Conservation (phyloP, 371 early-diverging fungal species). For the Dinochytrium kinnereticum region DNA sequence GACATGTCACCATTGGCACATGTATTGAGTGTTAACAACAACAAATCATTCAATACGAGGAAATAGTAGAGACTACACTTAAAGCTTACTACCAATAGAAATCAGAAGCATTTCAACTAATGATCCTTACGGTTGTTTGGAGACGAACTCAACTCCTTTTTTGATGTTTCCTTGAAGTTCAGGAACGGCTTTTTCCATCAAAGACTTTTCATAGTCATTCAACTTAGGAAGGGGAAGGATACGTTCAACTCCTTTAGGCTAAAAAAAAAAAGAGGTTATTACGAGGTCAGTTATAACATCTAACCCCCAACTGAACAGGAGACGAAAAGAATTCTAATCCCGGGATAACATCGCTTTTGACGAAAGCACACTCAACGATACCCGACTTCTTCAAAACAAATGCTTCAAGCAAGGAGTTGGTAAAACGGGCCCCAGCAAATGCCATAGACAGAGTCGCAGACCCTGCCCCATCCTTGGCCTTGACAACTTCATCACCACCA, state of each 20-base stretch:
- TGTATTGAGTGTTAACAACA: not conserved
- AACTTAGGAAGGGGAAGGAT: slow-evolving; percentile 87
- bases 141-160: slow-evolving; percentile 59
- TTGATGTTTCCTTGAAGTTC: slow-evolving; percentile 94
- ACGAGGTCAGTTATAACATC: slow-evolving; percentile 22
- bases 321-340: slow-evolving; percentile 95
- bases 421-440: slow-evolving; percentile 95
- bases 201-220: slow-evolving; percentile 88
- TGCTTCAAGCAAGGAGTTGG: slow-evolving; percentile 90
- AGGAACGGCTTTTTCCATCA: slow-evolving; percentile 82
- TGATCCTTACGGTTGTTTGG: slow-evolving; percentile 23
- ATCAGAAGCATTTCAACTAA: not conserved
- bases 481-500: slow-evolving; percentile 99
- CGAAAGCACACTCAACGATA: slow-evolving; percentile 92
- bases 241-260: slow-evolving; percentile 88
- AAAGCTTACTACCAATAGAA: not conserved
- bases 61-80: not conserved
- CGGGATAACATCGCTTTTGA: slow-evolving; percentile 79
- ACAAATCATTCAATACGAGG: not conserved
- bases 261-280: not conserved
- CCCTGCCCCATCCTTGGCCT: slow-evolving; percentile 98
- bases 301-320: slow-evolving; percentile 88
- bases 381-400: slow-evolving; percentile 83
- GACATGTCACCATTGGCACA: slow-evolving; percentile 3
- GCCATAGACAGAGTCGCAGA: slow-evolving; percentile 99